Percentiles rank a stretch among this genome's conserved stretches.
Evolutionary conservation across 805 yeast species (phyloP).

Genomic region (Barnettozyma vustinii): DNA sequence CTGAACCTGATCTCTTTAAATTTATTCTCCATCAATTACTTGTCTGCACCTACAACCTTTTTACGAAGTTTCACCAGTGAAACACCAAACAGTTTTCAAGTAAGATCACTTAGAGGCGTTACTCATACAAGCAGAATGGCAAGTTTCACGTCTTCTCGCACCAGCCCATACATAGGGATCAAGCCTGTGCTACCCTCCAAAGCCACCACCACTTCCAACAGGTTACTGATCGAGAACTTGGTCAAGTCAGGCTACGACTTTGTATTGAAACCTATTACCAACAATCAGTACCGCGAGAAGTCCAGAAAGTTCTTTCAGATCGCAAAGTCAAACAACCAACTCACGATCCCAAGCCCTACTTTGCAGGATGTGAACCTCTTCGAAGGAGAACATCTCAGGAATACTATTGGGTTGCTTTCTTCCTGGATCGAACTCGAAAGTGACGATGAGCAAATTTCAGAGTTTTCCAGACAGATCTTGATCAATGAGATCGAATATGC

Average conservation of each 20-base stretch:
- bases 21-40: not conserved
- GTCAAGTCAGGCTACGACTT: constrained; percentile 43
- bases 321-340: constrained; percentile 22
- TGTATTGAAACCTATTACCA: constrained; percentile 51
- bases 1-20: not conserved
- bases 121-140: not conserved
- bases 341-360: constrained; percentile 36
- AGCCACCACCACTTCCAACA: constrained; percentile 27
- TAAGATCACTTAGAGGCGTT: not conserved
- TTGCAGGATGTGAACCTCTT: constrained; percentile 37
- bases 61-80: not conserved
- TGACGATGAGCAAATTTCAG: constrained; percentile 41
- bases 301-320: constrained; percentile 35
- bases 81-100: not conserved
- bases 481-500: constrained; percentile 55
- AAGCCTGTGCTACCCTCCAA: constrained; percentile 37
- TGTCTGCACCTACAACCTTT: not conserved
- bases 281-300: constrained; percentile 40
- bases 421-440: constrained; percentile 71
- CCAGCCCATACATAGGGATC: constrained; percentile 35
- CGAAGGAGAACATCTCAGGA: constrained; percentile 36
- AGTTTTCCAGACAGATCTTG: constrained; percentile 52
- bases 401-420: constrained; percentile 51
- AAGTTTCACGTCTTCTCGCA: not conserved
- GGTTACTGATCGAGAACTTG: constrained; percentile 23